Percentiles rank a stretch among this genome's conserved stretches.
phyloP scores from a whole-genome alignment of 306 rosid genomes.

The Medicago arabica region DNA sequence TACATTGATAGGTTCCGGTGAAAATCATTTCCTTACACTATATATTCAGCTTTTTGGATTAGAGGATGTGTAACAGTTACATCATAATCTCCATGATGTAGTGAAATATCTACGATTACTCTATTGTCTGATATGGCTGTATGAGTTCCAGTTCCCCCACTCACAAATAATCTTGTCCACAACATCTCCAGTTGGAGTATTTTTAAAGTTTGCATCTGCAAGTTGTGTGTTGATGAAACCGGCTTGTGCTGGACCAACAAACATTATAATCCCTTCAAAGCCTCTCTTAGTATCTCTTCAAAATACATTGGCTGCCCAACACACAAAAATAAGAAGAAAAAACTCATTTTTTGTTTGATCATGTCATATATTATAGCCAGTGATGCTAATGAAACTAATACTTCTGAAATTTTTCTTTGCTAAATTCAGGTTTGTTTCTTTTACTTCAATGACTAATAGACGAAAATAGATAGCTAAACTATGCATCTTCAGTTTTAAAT shows the following conservation, averaged over 20 bases:
- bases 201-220: constrained; percentile 59
- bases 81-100: too few species aligned
- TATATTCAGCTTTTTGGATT: too few species aligned
- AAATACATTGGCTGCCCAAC: constrained; percentile 52
- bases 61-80: too few species aligned
- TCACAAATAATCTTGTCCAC: constrained; percentile 51
- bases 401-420: too few species aligned
- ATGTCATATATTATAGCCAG: neutral
- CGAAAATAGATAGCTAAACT: too few species aligned
- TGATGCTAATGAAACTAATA: neutral
- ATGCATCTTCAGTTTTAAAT: too few species aligned
- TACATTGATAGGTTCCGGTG: too few species aligned
- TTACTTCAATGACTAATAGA: too few species aligned
- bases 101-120: too few species aligned
- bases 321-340: constrained; percentile 9
- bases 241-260: constrained; percentile 67
- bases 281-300: constrained; percentile 73
- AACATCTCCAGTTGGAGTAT: constrained; percentile 70
- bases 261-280: constrained; percentile 78
- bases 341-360: neutral
- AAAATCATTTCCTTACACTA: too few species aligned
- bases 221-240: constrained; percentile 59
- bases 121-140: too few species aligned
- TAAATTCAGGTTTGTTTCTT: too few species aligned
- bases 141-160: neutral